A percentile compares a stretch with the other conserved stretches of the same genome.
phyloP scores from a whole-genome alignment of 2,329 filamentous ascomycete species.

The Pestalotiopsis sp. region DNA sequence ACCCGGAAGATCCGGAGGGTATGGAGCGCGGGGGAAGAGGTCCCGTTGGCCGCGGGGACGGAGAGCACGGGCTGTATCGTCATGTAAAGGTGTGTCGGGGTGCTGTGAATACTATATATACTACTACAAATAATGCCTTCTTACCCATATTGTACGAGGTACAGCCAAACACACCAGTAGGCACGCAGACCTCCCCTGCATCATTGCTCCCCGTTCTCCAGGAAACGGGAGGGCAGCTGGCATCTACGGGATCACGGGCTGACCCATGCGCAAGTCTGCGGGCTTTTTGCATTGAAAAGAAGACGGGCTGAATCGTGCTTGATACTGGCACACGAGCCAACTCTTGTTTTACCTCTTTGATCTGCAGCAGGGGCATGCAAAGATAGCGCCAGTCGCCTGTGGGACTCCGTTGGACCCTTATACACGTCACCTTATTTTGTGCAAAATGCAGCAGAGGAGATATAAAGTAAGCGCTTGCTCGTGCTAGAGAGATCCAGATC shows the following conservation, averaged over 20 bases:
- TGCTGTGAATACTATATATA: not conserved
- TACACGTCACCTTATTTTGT: not conserved
- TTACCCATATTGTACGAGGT: not conserved
- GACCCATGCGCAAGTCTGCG: not conserved
- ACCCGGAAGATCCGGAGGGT: constrained; percentile 26
- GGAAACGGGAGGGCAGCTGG: not conserved
- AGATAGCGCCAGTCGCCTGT: not conserved
- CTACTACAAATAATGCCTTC: not conserved
- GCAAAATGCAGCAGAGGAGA: not conserved
- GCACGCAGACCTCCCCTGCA: not conserved
- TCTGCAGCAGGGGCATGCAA: not conserved
- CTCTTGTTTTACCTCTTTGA: constrained; percentile 5
- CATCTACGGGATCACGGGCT: not conserved
- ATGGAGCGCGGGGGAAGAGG: constrained; percentile 26
- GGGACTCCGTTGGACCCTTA: not conserved
- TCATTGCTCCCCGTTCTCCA: not conserved
- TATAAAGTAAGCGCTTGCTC: not conserved
- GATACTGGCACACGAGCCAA: constrained; percentile 11
- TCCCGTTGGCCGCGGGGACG: not conserved
- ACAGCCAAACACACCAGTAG: not conserved
- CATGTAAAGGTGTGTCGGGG: not conserved
- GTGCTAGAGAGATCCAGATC: not conserved
- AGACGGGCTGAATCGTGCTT: not conserved
- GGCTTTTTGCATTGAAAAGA: not conserved
- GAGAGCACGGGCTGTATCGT: constrained; percentile 1